phyloP scores from a whole-genome alignment of 2,329 filamentous ascomycete species.

The Penicillium janthinellum region DNA sequence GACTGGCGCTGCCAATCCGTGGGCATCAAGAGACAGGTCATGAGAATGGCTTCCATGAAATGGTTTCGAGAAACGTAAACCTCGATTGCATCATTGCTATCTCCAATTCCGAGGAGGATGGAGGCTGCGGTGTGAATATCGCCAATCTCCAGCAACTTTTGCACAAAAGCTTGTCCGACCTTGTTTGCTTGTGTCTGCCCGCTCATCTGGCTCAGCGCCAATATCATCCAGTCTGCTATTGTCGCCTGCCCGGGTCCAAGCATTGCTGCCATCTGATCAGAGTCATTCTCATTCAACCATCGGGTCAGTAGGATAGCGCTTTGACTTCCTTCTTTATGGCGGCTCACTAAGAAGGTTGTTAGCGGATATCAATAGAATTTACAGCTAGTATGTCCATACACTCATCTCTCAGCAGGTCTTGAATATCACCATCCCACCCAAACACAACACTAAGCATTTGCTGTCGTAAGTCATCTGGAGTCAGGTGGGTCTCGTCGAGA shows the following conservation, averaged over 20 bases:
- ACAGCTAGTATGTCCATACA: conserved; percentile 44
- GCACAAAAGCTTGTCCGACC: conserved; percentile 85
- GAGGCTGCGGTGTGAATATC: conserved; percentile 91
- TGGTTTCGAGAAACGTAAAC: conserved; percentile 90
- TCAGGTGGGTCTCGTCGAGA: conserved; percentile 61
- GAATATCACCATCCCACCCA: conserved; percentile 86
- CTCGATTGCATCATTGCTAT: conserved; percentile 92
- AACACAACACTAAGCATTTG: conserved; percentile 96
- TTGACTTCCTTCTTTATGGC: conserved; percentile 72
- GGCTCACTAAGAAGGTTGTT: conserved; percentile 53
- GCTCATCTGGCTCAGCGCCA: conserved; percentile 87
- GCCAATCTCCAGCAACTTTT: conserved; percentile 82
- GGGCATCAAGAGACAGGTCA: conserved; percentile 81
- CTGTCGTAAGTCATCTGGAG: conserved; percentile 74
- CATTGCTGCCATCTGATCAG: conserved; percentile 78
- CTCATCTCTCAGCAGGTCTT: conserved; percentile 82
- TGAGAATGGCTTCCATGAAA: conserved; percentile 88
- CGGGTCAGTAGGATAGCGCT: conserved; percentile 82
- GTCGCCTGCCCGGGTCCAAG: conserved; percentile 80
- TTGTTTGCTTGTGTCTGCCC: conserved; percentile 79
- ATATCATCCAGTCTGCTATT: conserved; percentile 93
- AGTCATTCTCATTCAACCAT: conserved; percentile 85
- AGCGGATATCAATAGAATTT: conserved; percentile 13
- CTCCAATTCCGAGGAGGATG: conserved; percentile 88
- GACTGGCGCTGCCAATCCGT: conserved; percentile 89